Percentiles rank a stretch among this genome's conserved stretches.
These are phyloP conservation scores for Acer campestre DNA, from an alignment of 345 rosid genomes.

Conservation along the genomic window DNA sequence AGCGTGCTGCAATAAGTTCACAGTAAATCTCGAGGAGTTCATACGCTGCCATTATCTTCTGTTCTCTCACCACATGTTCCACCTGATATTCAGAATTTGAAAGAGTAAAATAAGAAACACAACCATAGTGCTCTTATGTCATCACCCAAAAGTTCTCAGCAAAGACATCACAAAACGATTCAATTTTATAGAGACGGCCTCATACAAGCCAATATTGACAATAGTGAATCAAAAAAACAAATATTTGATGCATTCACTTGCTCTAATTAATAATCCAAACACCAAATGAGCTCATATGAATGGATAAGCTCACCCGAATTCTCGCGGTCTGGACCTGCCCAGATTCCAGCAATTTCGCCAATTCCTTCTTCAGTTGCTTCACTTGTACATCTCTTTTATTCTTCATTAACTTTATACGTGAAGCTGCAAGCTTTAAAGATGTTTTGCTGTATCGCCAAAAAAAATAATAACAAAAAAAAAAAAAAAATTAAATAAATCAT, in stretches of 20 bases:
- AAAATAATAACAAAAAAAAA: neutral
- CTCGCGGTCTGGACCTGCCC: slow-evolving; percentile 84
- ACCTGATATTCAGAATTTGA: slow-evolving; percentile 50
- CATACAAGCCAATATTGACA: neutral
- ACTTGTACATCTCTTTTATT: slow-evolving; percentile 68
- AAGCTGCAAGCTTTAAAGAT: slow-evolving; percentile 65
- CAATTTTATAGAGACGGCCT: neutral
- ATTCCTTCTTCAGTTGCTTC: slow-evolving; percentile 72
- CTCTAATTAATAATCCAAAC: neutral
- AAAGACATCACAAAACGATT: neutral
- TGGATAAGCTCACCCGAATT: slow-evolving; percentile 57
- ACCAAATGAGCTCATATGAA: neutral
- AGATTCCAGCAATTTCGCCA: slow-evolving; percentile 76
- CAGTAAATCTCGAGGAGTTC: slow-evolving; percentile 81
- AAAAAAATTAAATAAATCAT: slow-evolving; percentile 1
- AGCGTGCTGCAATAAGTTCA: slow-evolving; percentile 69
- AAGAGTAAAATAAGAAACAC: neutral
- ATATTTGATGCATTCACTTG: neutral
- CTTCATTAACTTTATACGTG: slow-evolving; percentile 78
- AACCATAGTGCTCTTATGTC: neutral
- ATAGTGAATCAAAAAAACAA: neutral
- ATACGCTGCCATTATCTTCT: slow-evolving; percentile 85
- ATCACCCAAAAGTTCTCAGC: neutral
- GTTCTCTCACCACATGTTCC: slow-evolving; percentile 91
- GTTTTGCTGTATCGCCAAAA: slow-evolving; percentile 59